Conservation (phyloP, 305 asterid genomes). For the Solanum hybrid region DNA sequence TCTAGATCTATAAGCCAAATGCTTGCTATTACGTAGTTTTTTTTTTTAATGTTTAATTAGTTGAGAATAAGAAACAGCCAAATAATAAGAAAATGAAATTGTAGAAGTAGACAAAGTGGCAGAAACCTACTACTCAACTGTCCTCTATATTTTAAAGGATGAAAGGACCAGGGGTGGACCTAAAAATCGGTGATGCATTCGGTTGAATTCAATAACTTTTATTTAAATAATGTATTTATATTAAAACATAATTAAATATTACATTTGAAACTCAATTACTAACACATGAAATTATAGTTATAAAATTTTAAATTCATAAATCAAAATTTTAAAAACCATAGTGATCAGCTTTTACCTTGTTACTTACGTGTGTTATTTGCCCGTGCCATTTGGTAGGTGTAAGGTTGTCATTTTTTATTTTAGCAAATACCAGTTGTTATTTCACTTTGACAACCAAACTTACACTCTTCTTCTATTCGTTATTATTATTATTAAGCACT, state of each 20-base stretch:
- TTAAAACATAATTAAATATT: no score
- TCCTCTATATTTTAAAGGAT: not conserved
- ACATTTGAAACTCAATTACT: no score
- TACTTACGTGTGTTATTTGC: not conserved
- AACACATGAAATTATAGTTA: no score
- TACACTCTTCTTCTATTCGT: not conserved
- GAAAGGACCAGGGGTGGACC: not conserved
- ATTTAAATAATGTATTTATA: no score
- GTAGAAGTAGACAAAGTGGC: constrained; percentile 11
- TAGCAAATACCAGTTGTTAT: not conserved
- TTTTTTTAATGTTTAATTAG: not conserved
- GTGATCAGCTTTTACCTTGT: not conserved
- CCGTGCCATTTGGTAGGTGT: not conserved
- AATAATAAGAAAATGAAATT: not conserved
- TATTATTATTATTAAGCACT: not conserved
- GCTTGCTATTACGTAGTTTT: not conserved
- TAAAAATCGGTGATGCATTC: no score
- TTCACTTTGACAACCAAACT: not conserved
- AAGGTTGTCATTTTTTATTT: not conserved
- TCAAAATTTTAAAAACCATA: not conserved
- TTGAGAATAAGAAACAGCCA: not conserved
- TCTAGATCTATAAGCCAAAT: not conserved
- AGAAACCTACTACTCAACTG: constrained; percentile 38
- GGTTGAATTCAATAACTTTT: not conserved
- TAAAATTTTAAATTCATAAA: no score